These are phyloP conservation scores for Rubia yunnanensis DNA, from an alignment of 257 asterid species.

Conservation along the genomic window DNA sequence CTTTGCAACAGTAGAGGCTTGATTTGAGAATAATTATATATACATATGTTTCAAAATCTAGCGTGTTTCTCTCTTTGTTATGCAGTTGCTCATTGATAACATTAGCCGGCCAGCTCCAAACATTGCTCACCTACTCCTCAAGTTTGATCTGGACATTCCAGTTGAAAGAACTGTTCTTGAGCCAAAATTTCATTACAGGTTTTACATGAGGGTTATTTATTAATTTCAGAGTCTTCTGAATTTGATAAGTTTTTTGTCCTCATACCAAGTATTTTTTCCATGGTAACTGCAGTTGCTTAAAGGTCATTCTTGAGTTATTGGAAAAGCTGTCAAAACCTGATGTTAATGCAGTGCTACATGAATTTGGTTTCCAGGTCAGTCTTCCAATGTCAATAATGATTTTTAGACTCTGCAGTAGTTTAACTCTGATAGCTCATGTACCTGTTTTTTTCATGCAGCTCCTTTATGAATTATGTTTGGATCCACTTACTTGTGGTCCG, in stretches of 20 bases:
- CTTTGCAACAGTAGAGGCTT: neutral
- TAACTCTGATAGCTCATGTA: constrained; percentile 19
- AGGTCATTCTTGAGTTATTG: constrained; percentile 84
- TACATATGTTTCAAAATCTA: neutral
- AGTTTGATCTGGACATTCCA: constrained; percentile 73
- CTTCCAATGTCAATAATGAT: neutral
- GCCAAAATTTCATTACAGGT: constrained; percentile 96
- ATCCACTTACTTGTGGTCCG: constrained; percentile 80
- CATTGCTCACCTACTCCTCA: constrained; percentile 77
- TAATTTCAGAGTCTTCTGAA: neutral
- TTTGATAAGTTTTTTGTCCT: constrained; percentile 1
- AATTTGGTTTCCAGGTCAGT: constrained; percentile 88
- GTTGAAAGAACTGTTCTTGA: constrained; percentile 79
- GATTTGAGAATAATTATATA: neutral
- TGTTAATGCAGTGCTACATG: constrained; percentile 78
- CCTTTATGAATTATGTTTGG: constrained; percentile 72
- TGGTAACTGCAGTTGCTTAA: constrained; percentile 63
- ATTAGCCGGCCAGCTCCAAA: constrained; percentile 80
- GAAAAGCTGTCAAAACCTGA: constrained; percentile 78
- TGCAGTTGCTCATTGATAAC: constrained; percentile 91
- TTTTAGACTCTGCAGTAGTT: neutral
- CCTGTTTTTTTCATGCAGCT: constrained; percentile 48
- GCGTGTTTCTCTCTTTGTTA: constrained; percentile 6
- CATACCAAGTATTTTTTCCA: constrained; percentile 16
- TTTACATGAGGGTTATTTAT: constrained; percentile 1